Evolutionary conservation across 352 stramenopile species (phyloP), one percentile per base, ranked within the genome.

Genomic region (Globisporangium spinosum): DNA sequence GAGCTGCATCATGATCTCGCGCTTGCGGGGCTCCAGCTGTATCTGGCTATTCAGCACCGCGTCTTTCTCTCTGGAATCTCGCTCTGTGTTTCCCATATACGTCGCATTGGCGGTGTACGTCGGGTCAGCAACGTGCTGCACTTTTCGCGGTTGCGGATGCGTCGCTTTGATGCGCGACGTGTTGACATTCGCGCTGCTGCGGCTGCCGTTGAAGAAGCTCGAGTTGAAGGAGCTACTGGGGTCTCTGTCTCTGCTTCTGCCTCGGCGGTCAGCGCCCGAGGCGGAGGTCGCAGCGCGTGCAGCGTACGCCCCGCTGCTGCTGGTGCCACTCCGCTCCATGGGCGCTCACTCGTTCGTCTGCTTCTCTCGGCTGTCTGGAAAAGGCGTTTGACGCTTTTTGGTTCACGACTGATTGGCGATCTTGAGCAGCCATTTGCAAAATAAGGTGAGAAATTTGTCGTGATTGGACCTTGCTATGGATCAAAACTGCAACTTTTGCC

Each of bases 1-100:
- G 23, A 90, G 70, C 54, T 62, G 67, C 65, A 80, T 32, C 62
- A 85, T 62, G 69, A 90, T 76, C 23, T 78, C 70, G 0, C 73
- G 70, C 10, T 74, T 75, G 35, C 75, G 76, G 20, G 55, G 65
- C 38, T 25, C 40, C 13, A 45, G 10, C 22, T 71, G 43, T 8
- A 10, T n/a, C 13, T 51, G 43, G 12, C 20, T 13, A 57, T 63
- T 71, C 56, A 47, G 27, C 8, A 45, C n/a, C 15, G 2, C n/a
- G 2, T 64, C 34, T n/a, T 34, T 56, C n/a, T 64, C 25, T 25
- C 10, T 55, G 1, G 32, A 34, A 32, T 10, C 47, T 32, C 32
- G 23, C 6, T 45, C 29, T 35, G 23, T 27, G 38, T 9, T 45
- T 7, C n/a, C n/a, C 22, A 29, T 47, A 22, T 22, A n/a, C 15